Evolutionary conservation across 768 basidiomycete genomes (phyloP), one percentile per base, ranked within the genome.

Genomic region (Amanita pallidorosea): DNA sequence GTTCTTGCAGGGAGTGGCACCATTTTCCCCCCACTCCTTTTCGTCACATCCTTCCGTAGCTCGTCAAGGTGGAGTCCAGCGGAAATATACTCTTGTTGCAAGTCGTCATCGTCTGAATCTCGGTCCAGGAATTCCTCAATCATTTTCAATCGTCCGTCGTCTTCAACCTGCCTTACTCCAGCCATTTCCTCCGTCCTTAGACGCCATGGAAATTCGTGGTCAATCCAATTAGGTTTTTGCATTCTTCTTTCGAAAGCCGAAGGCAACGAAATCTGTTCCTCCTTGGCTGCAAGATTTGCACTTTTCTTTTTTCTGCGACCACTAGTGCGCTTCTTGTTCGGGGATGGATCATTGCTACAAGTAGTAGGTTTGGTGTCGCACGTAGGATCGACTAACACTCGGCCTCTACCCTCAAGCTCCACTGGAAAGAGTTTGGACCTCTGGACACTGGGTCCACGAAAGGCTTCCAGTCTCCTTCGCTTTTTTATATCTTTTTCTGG

Each of bases 171-270:
- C 20, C 71, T 70, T 42, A 70, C 56, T 45, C 80, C 76, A 20
- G 68, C 67, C 29, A 75, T 72, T 60, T 82, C 75, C 54, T 77
- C 71, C n/a, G 68, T 70, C 49, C 81, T 70, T 55, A 82, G 60
- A 45, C 75, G 75, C 88, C 88, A 91, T 18, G 88, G 88, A 58
- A 88, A 89, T 63, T 80, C 80, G 7, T 70, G 56, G 58, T 91
- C 88, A 6, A 82, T 83, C 88, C 88, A 90, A 59, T 86, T 82
- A 8, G 86, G 84, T 48, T 66, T 74, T 33, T 76, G 74, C 2
- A 61, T 44, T 4, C 60, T 55, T n/a, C 65, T 65, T 34, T 17
- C 55, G 49, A 45, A 55, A 56, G 15, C 56, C 53, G 4, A 60
- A 17, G 40, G 29, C 20, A 41, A 58, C 2, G 57, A 51, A 0